A percentile compares a stretch with the other conserved stretches of the same genome.
phyloP scores from a whole-genome alignment of 495 filamentous ascomycete genomes.

The Baudoinia panamericana region DNA sequence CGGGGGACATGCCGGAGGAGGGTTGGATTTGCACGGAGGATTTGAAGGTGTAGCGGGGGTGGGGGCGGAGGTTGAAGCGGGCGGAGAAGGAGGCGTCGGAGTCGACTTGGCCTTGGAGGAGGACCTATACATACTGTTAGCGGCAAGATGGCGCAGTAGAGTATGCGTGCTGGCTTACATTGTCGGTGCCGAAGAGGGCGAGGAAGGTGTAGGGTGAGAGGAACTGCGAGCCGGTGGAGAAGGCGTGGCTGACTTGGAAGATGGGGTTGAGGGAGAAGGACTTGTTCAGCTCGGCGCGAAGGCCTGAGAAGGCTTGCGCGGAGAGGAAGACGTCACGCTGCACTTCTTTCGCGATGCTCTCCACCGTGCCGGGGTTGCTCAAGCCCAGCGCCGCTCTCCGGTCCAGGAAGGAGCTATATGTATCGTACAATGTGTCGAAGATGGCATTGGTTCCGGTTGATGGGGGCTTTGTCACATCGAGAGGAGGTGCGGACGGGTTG shows the following conservation, averaged over 20 bases:
- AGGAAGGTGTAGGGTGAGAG: constrained; percentile 89
- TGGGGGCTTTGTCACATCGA: constrained; percentile 33
- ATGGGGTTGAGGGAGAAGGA: constrained; percentile 81
- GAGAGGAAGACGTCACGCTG: constrained; percentile 87
- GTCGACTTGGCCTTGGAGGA: constrained; percentile 89
- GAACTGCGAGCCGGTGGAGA: constrained; percentile 77
- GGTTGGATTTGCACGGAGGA: constrained; percentile 66
- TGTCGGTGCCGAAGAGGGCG: constrained; percentile 79
- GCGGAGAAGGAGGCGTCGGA: constrained; percentile 72
- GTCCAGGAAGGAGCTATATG: constrained; percentile 70
- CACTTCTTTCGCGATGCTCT: constrained; percentile 83
- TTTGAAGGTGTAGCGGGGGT: constrained; percentile 61
- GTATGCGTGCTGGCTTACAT: constrained; percentile 46
- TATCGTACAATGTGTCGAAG: constrained; percentile 36
- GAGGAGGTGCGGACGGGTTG: constrained; percentile 31
- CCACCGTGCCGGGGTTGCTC: constrained; percentile 80
- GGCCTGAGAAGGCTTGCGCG: constrained; percentile 88
- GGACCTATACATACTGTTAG: no score
- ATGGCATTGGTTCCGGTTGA: constrained; percentile 11
- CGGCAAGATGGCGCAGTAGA: no score
- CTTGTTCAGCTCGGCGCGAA: constrained; percentile 92
- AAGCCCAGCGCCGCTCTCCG: constrained; percentile 77
- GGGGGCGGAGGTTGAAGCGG: constrained; percentile 85
- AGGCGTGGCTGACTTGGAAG: constrained; percentile 95
- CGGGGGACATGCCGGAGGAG: constrained; percentile 33